Evolutionary conservation across 2,329 filamentous ascomycete species (phyloP), one percentile per base, ranked within the genome.

Genomic region (Microdochium nivale): DNA sequence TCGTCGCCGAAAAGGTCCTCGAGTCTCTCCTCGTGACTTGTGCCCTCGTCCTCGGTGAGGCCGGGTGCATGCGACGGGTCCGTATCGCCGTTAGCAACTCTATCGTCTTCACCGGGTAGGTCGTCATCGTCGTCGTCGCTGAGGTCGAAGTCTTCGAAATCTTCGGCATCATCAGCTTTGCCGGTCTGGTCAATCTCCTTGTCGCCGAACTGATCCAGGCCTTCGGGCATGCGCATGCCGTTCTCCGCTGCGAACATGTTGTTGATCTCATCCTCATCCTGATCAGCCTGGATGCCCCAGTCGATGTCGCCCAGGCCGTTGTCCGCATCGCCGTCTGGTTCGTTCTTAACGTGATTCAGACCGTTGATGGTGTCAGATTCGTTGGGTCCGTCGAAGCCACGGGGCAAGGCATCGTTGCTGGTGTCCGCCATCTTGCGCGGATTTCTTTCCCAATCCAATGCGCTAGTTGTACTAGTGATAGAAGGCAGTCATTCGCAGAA

Each of bases 81-180:
- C 4, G 64, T 67, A 11, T 67, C 68, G 25, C 67, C 69, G 27
- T 50, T 55, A 40, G 51, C 48, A 23, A 43, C 54, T 35, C 54
- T 56, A 37, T 52, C 59, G 51, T 84, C 79, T 54, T 88, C 84
- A n/a, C n/a, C n/a, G n/a, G n/a, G n/a, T n/a, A n/a, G n/a, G 7
- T 94, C 89, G 11, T 90, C 87, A 8, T 96, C 77, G 56, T 96
- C 91, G 64, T 95, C 90, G 65, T 97, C 92, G 58, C 87, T 87
- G 55, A 97, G 91, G 63, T 96, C 89, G 55, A 97, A 91, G 63
- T 96, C 89, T 64, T 88, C 90, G 60, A 78, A 99, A 64, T 99
- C 94, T 55, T 94, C 73, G 40, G 94, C 94, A 70, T 97, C 88
- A 54, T 90, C 90, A 51, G 90, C 92, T 69, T 99, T 99, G 66